Conservation (phyloP, 2,329 filamentous ascomycete species). For the Alternaria triticina region DNA sequence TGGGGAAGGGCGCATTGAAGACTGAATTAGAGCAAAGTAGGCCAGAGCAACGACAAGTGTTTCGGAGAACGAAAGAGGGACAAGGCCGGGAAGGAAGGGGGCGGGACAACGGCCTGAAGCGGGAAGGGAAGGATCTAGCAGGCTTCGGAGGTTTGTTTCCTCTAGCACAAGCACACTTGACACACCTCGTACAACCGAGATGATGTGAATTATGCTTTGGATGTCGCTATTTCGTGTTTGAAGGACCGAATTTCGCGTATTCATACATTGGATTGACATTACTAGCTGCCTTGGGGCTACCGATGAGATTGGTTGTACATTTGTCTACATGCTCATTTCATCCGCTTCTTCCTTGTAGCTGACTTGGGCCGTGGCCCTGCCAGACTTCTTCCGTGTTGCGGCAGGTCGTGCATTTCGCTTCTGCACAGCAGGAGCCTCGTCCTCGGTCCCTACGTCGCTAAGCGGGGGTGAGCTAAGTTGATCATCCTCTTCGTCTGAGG, state of each 20-base stretch:
- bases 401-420: conserved; percentile 31
- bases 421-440: conserved; percentile 27
- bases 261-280: not conserved
- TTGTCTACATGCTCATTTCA: conserved; percentile 31
- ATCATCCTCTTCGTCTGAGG: conserved; percentile 47
- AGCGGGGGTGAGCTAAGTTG: conserved; percentile 45
- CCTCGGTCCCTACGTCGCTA: conserved; percentile 48
- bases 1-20: not conserved
- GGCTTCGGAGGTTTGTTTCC: conserved; percentile 19
- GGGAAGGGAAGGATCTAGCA: conserved; percentile 22
- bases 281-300: not conserved
- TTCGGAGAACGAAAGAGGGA: not conserved
- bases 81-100: not conserved
- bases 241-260: conserved; percentile 6
- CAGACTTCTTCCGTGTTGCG: conserved; percentile 36
- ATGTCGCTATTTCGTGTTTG: not conserved
- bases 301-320: not conserved
- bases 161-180: not conserved
- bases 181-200: not conserved
- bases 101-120: conserved; percentile 22
- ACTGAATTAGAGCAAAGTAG: not conserved
- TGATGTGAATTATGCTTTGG: not conserved
- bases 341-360: conserved; percentile 46
- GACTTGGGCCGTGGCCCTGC: conserved; percentile 31
- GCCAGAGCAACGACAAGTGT: not conserved